Percentiles rank a stretch among this genome's conserved stretches.
Conservation (phyloP, 1,139 yeast species). For the Yamadazyma aaseri region DNA sequence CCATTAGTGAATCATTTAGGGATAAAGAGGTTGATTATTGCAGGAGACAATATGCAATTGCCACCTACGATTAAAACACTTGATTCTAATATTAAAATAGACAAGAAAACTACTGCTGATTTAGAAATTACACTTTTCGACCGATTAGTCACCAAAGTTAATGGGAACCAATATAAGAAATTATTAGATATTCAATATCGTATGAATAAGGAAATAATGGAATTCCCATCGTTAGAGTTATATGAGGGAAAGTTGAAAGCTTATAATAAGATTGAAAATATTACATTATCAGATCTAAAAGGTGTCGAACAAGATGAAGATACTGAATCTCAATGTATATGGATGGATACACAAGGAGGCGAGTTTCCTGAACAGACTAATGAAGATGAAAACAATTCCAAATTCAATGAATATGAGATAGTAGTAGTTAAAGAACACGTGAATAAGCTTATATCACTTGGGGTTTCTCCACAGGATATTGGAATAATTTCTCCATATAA, state of each 20-base stretch:
- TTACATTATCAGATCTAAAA: constrained; percentile 52
- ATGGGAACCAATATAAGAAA: constrained; percentile 48
- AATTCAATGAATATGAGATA: constrained; percentile 75
- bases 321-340: constrained; percentile 45
- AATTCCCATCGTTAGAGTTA: constrained; percentile 67
- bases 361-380: constrained; percentile 62
- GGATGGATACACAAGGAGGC: constrained; percentile 96
- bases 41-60: constrained; percentile 86
- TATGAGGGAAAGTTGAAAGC: constrained; percentile 68
- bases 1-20: constrained; percentile 71
- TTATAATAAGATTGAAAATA: constrained; percentile 53
- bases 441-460: constrained; percentile 41
- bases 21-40: constrained; percentile 62
- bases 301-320: constrained; percentile 24
- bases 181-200: constrained; percentile 77
- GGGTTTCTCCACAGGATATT: constrained; percentile 52
- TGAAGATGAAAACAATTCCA: constrained; percentile 46
- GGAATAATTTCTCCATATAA: constrained; percentile 89
- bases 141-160: constrained; percentile 58
- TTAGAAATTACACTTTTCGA: constrained; percentile 77
- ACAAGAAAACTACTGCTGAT: constrained; percentile 31
- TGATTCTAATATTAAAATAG: constrained; percentile 25
- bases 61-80: constrained; percentile 70
- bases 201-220: constrained; percentile 79
- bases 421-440: constrained; percentile 59